Evolutionary conservation across 495 filamentous ascomycete species (phyloP).

Genomic region (Talaromyces wortmannii): DNA sequence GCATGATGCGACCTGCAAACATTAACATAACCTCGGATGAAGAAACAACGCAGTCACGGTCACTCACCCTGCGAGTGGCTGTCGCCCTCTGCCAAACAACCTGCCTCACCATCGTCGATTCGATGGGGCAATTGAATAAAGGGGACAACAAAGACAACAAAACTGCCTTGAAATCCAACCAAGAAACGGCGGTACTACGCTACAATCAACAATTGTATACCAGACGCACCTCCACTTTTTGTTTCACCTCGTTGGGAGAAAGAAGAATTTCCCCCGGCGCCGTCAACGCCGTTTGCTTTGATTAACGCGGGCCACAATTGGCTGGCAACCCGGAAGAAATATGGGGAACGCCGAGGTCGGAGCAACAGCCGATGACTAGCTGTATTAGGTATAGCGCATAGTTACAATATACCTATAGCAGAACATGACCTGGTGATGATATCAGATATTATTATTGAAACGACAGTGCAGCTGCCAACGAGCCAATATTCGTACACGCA

Average conservation of each 20-base stretch:
- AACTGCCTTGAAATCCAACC: neutral
- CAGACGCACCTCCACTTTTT: neutral
- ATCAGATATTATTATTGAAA: neutral
- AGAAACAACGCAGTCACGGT: neutral
- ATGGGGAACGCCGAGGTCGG: neutral
- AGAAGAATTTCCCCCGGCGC: neutral
- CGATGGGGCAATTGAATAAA: neutral
- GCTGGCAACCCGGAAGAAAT: neutral
- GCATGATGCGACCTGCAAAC: neutral
- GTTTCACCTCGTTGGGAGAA: neutral
- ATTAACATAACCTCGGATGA: neutral
- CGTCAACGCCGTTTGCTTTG: neutral
- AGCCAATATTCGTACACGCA: neutral
- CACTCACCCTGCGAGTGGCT: slow-evolving; percentile 24
- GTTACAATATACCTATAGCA: too few relatives aligned
- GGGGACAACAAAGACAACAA: neutral
- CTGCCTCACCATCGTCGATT: slow-evolving; percentile 24
- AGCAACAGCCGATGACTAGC: neutral
- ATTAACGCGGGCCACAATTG: neutral
- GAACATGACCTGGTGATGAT: too few relatives aligned
- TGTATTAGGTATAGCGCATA: neutral
- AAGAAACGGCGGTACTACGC: neutral
- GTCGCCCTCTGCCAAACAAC: slow-evolving; percentile 24
- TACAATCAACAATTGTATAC: neutral
- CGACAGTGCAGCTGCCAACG: neutral